Conservation (phyloP, 1,284 basidiomycete genomes). For the Sporisorium reilianum region DNA sequence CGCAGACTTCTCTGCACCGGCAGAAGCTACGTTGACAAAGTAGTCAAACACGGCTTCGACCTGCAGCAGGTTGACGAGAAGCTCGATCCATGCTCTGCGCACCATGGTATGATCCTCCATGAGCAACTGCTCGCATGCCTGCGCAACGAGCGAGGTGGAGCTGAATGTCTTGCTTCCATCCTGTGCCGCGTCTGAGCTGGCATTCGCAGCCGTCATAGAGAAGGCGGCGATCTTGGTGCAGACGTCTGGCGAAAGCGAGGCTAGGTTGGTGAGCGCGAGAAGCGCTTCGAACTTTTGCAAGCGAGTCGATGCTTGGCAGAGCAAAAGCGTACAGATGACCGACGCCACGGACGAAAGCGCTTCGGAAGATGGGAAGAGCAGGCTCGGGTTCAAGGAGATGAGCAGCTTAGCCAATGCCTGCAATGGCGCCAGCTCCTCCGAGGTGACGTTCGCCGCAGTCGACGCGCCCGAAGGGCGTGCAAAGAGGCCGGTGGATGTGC, state of each 20-base stretch:
- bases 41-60: slow-evolving; percentile 75
- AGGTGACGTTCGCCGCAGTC: slow-evolving; percentile 9
- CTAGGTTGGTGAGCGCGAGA: slow-evolving; percentile 95
- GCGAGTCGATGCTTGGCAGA: slow-evolving; percentile 73
- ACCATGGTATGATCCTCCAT: slow-evolving; percentile 85
- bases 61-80: slow-evolving; percentile 90
- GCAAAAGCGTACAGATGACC: slow-evolving; percentile 44
- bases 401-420: slow-evolving; percentile 92
- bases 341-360: slow-evolving; percentile 29
- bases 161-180: slow-evolving; percentile 5
- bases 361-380: slow-evolving; percentile 78
- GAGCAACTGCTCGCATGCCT: slow-evolving; percentile 73
- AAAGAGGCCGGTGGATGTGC: slow-evolving; percentile 6
- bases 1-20: neutral
- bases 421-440: slow-evolving; percentile 76
- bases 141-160: slow-evolving; percentile 22
- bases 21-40: slow-evolving; percentile 9
- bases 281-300: slow-evolving; percentile 90
- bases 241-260: slow-evolving; percentile 72
- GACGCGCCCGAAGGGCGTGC: slow-evolving; percentile 7
- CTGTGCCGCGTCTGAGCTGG: neutral
- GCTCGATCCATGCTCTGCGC: slow-evolving; percentile 86
- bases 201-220: slow-evolving; percentile 1
- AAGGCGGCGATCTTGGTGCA: slow-evolving; percentile 69
- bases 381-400: slow-evolving; percentile 88